Evolutionary conservation across 495 filamentous ascomycete genomes (phyloP), one percentile per base, ranked within the genome.

Genomic region (Podospora anserina): DNA sequence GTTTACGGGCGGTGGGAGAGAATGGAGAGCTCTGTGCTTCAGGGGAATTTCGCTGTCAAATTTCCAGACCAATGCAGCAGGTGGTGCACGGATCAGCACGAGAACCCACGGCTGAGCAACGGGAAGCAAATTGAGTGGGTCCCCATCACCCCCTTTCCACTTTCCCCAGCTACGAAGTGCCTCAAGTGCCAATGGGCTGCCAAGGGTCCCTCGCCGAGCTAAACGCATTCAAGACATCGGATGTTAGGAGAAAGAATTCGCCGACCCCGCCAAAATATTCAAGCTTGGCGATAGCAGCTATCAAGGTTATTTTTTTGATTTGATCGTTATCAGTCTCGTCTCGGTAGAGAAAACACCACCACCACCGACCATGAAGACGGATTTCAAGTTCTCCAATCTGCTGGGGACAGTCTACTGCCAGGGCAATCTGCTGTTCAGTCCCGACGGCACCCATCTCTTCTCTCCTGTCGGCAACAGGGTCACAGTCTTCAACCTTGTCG

Each of bases 401-500:
- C 87, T 99, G 72, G 96, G 95, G 69, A 99, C 94, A 72, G 95
- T 99, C 72, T 99, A 97, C 83, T 91, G 92, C 81, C 91, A 91
- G 84, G 95, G 96, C 79, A 98, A 97, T 78, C 87, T 99, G 68
- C 86, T 97, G 72, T 99, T 97, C 83, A 96, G 91, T 74, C 94
- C 93, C 71, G 95, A 99, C 88, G 95, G 95, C 71, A 94, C 91
- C 71, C 93, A 92, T 79, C 85, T 99, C 59, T 90, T 95, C 70
- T 98, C 96, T n/a, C 95, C 95, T 27, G 96, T 99, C 66, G 95
- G 95, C 74, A 99, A 98, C 82, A 84, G 92, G 75, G 92, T 99
- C 63, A 91, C 95, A 2, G 91, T 97, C 62, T 99, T 99, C 79
- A 94, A 99, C 76, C 84, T 99, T 20, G 89, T 97, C 67, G 93